Base-by-base conservation (phyloP, 192 early-diverging fungal species). In the Funneliformis mosseae region DNA sequence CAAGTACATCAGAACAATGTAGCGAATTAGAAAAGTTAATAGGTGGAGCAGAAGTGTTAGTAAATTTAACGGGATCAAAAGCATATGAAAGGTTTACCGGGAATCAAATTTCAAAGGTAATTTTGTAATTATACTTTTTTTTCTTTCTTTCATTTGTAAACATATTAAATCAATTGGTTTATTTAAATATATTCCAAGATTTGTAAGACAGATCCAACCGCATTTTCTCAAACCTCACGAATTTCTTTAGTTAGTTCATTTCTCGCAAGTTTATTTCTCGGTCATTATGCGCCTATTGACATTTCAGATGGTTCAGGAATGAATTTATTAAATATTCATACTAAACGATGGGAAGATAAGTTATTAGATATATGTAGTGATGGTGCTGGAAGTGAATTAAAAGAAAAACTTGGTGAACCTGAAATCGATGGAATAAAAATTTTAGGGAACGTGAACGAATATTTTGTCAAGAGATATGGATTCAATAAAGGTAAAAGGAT, bases 71-170 rank as follows among this genome's bases (percentile, higher is more conserved):
- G 5, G 95, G 95, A 18, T 94, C 93, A 5, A 87, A 82, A 3
- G 93, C 89, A 0, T 95, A 94, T 83, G 95, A 96, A 83, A 88
- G 95, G 14, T 96, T 93, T 79, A 94, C 94, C 0, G 94, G 90
- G 27, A 89, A 89, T 42, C 94, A 95, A 78, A 91, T 93, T 42
- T 83, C 88, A 27, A 94, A 94, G 80, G 85, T 93, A 86, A 6
- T 55, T 55, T 55, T 21, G 5, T 16, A 14, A 14, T 55, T 55
- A 1, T 11, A 10, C 45, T 10, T 84, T 75, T 48, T 60, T 84
- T 42, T 27, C 10, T 18, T 23, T 12, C 16, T 18, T 8, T 72
- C n/a, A n/a, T n/a, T 77, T 42, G 48, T 14, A 67, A 69, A 48
- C 16, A 78, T 70, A 33, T 59, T 33, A 67, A 50, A 16, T 38